phyloP scores from a whole-genome alignment of 257 asterid species.

The Echium plantagineum region DNA sequence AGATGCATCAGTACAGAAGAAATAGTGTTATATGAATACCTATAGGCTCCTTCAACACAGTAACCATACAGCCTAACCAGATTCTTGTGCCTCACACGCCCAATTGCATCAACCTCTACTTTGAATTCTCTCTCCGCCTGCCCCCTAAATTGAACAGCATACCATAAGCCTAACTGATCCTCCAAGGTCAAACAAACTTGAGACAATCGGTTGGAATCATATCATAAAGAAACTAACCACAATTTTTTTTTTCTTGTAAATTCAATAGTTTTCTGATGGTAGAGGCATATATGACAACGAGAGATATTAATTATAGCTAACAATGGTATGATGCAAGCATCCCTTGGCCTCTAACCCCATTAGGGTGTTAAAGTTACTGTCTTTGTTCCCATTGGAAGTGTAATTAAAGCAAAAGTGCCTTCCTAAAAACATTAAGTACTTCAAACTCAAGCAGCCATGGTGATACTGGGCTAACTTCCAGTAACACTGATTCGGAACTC shows the following conservation, averaged over 20 bases:
- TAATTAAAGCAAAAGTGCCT: not conserved
- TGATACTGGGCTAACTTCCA: not conserved
- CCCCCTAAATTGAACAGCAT: constrained; percentile 40
- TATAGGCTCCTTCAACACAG: constrained; percentile 96
- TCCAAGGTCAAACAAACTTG: not conserved
- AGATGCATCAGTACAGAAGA: not conserved
- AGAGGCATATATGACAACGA: not conserved
- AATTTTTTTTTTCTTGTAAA: no score
- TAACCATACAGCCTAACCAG: constrained; percentile 85
- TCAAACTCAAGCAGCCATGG: not conserved
- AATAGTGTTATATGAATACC: constrained; percentile 27
- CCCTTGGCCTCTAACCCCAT: not conserved
- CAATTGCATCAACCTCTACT: constrained; percentile 88
- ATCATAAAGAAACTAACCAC: not conserved
- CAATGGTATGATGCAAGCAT: not conserved
- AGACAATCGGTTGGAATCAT: not conserved
- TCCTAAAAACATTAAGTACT: not conserved
- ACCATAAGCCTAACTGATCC: not conserved
- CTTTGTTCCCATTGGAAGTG: not conserved
- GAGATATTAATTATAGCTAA: not conserved
- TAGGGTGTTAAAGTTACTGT: not conserved
- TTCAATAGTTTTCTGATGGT: no score
- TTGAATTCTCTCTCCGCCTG: constrained; percentile 95
- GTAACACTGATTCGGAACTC: not conserved
- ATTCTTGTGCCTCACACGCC: constrained; percentile 95